phyloP scores from a whole-genome alignment of 768 basidiomycete species.

The Psilocybe subaeruginosa region DNA sequence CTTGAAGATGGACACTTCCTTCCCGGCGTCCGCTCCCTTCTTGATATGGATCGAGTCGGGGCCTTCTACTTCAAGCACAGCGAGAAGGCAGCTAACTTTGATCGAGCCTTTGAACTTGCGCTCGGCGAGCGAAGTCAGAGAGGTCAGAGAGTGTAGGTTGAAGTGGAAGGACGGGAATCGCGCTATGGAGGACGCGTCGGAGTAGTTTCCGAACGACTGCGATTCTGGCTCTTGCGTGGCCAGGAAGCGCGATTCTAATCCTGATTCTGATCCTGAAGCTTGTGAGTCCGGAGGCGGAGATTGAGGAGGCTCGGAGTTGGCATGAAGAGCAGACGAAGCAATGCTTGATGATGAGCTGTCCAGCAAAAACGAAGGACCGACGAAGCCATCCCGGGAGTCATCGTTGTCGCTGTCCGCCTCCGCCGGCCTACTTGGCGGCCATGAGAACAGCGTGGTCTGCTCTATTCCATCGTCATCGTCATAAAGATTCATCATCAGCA shows the following conservation, averaged over 20 bases:
- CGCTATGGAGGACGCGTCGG: constrained; percentile 71
- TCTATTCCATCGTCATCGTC: constrained; percentile 28
- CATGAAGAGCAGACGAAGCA: constrained; percentile 8
- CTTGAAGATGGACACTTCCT: constrained; percentile 67
- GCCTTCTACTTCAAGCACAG: constrained; percentile 76
- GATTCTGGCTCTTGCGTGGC: constrained; percentile 28
- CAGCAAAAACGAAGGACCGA: constrained; percentile 31
- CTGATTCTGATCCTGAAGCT: constrained; percentile 5
- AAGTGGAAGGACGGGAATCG: constrained; percentile 79
- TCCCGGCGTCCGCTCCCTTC: constrained; percentile 71
- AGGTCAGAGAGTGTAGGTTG: constrained; percentile 59
- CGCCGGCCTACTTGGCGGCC: constrained; percentile 51
- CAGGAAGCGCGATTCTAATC: neutral
- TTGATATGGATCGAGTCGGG: constrained; percentile 71
- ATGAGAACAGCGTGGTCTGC: constrained; percentile 56
- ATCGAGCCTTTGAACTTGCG: constrained; percentile 38
- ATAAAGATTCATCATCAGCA: neutral
- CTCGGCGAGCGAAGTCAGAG: constrained; percentile 43
- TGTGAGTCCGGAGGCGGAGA: constrained; percentile 9
- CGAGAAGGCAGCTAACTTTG: constrained; percentile 65
- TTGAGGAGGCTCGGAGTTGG: neutral
- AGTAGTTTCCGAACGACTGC: constrained; percentile 52
- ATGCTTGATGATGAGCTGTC: constrained; percentile 24
- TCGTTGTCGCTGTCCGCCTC: constrained; percentile 4
- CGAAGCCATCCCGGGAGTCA: constrained; percentile 13